Percentiles rank a stretch among this genome's conserved stretches.
Evolutionary conservation across 1,284 basidiomycete species (phyloP).

Genomic region (Trametes polyzona): DNA sequence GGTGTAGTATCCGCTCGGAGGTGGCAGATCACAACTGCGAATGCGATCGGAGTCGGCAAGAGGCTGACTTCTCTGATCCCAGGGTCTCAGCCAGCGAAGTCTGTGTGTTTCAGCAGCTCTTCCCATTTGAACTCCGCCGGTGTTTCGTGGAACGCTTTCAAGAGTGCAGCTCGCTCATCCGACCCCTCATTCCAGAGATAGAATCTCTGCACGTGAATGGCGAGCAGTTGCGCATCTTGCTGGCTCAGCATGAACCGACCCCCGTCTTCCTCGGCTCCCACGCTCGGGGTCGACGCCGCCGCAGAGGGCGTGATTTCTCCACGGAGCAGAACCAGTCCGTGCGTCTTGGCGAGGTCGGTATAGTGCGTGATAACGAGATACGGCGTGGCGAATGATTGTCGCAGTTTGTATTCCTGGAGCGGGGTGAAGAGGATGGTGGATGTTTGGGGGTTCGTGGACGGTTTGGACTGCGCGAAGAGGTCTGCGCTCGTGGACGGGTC

Average conservation of each 20-base stretch:
- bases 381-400: conserved; percentile 88
- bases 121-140: conserved; percentile 79
- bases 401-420: conserved; percentile 91
- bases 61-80: not conserved
- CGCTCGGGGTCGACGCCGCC: conserved; percentile 42
- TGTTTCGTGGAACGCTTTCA: conserved; percentile 73
- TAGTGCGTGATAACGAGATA: conserved; percentile 92
- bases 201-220: conserved; percentile 81
- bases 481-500: conserved; percentile 44
- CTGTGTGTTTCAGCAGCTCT: conserved; percentile 59
- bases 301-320: conserved; percentile 87
- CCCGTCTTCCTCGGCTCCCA: conserved; percentile 26
- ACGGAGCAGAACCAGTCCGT: conserved; percentile 85
- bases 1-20: not conserved
- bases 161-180: conserved; percentile 48
- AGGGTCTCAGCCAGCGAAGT: conserved; percentile 19
- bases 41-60: not conserved
- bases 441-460: conserved; percentile 50
- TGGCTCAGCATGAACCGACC: conserved; percentile 69
- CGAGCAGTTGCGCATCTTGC: conserved; percentile 81
- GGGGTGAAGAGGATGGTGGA: conserved; percentile 91
- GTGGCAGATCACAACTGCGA: not conserved
- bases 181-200: conserved; percentile 66
- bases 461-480: conserved; percentile 43
- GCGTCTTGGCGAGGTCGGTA: conserved; percentile 83